Base-by-base conservation (phyloP, 1,139 yeast genomes). In the Neolecta irregularis region DNA sequence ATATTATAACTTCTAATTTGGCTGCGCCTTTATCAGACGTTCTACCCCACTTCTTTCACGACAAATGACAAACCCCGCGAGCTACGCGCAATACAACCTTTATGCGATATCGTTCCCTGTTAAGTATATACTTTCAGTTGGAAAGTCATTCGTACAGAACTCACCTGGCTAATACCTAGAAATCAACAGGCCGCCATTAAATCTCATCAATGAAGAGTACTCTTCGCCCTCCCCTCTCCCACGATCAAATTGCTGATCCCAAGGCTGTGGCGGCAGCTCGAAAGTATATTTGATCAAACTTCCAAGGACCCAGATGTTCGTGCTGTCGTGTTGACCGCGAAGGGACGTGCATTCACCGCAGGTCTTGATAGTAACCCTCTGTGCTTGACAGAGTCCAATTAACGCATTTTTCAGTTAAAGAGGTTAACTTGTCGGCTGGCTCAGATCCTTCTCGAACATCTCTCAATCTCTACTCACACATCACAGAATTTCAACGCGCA, bases 331-430 rank as follows among this genome's bases (percentile, higher is more conserved):
- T 58, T 79, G 1, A 66, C 74, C 1, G 72, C 73, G 0, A 58
- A 53, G 1, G 77, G 77, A 15, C 62, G 74, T 6, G 60, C 60
- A 1, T 75, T 78, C 48, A 62, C 74, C 19, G 64, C 81, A 7
- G 92, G 92, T 0, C 60, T 78, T 43, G 76, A 78, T 48, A 54
- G 77, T 45, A 43, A 60, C 69, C 35, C 65, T 76, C 41, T 44
- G 51, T 31, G 33, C 43, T 23, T 51, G 59, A 7, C 46, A 49
- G 39, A 36, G 32, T 16, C 45, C 52, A 35, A 48, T 47, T 42
- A 58, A 57, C 44, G 62, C 50, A 44, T 32, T 35, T 48, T 44
- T 29, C 11, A 22, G 16, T 21, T 19, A 11, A 24, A 11, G 18
- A 13, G n/a, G 19, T 33, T 17, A 28, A 17, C 3, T 28, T 20